A percentile compares a stretch with the other conserved stretches of the same genome.
phyloP scores from a whole-genome alignment of 192 early-diverging fungal genomes.

The Thamnidium elegans region DNA sequence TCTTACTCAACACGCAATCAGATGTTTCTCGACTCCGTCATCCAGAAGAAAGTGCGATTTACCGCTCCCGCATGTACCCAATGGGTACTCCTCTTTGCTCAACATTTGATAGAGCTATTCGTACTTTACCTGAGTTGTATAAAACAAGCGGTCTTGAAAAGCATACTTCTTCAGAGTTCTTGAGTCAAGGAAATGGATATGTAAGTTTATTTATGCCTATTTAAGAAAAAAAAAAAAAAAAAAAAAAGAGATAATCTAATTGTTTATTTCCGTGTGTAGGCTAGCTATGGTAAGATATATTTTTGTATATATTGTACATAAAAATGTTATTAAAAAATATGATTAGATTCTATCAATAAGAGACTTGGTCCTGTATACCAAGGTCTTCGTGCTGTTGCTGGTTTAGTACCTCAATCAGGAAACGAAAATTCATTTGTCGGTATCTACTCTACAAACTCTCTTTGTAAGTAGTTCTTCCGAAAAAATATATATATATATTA shows the following conservation, averaged over 20 bases:
- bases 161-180: conserved; percentile 3
- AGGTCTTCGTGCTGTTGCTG: conserved; percentile 17
- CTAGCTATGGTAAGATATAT: conserved; percentile 39
- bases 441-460: conserved; percentile 31
- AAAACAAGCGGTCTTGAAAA: conserved; percentile 31
- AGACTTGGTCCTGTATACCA: conserved; percentile 11
- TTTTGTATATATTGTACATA: neutral
- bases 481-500: neutral
- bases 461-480: conserved; percentile 32
- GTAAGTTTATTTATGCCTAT: conserved; percentile 20
- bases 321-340: neutral
- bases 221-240: too few relatives aligned
- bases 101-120: conserved; percentile 37
- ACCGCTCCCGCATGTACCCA: conserved; percentile 45
- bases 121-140: conserved; percentile 50
- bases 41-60: conserved; percentile 50
- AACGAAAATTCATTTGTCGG: conserved; percentile 35
- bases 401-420: conserved; percentile 23
- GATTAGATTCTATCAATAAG: conserved; percentile 2
- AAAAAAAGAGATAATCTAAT: neutral
- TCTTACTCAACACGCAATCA: conserved; percentile 53
- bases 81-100: conserved; percentile 38
- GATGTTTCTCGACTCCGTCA: conserved; percentile 46
- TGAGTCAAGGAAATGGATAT: conserved; percentile 14
- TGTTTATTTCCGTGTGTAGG: conserved; percentile 20